Percentiles rank a stretch among this genome's conserved stretches.
Evolutionary conservation across 306 rosid genomes (phyloP).

Genomic region (Vigna nakashimae): DNA sequence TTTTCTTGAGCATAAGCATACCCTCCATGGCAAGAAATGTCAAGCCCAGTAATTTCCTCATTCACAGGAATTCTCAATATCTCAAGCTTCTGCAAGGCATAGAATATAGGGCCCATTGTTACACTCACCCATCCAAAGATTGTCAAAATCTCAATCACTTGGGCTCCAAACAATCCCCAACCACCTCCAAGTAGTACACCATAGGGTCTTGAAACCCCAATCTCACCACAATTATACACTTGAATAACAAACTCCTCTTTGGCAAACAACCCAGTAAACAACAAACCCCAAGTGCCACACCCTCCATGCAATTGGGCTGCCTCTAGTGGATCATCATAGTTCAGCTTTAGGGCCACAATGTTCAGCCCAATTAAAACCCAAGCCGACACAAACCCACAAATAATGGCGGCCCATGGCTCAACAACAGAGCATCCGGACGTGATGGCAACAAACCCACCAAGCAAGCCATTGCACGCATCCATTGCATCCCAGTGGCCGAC

Average conservation of each 20-base stretch:
- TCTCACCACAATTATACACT: constrained; percentile 52
- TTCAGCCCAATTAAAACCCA: constrained; percentile 76
- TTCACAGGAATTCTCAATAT: constrained; percentile 58
- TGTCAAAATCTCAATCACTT: constrained; percentile 60
- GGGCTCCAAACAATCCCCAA: constrained; percentile 73
- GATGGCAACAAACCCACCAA: constrained; percentile 81
- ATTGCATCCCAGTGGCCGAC: constrained; percentile 77
- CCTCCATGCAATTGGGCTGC: constrained; percentile 83
- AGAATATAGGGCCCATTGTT: constrained; percentile 77
- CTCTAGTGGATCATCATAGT: constrained; percentile 76
- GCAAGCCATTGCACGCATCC: constrained; percentile 77
- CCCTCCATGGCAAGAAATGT: constrained; percentile 78
- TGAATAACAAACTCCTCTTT: constrained; percentile 65
- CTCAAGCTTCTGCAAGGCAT: constrained; percentile 54
- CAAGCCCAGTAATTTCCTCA: constrained; percentile 75
- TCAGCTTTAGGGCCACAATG: constrained; percentile 55
- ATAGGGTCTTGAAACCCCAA: constrained; percentile 55
- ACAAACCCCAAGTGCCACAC: constrained; percentile 80
- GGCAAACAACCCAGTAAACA: constrained; percentile 82
- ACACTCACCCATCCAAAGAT: constrained; percentile 70
- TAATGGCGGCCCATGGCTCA: constrained; percentile 76
- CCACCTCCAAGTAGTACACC: constrained; percentile 75
- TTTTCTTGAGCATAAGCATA: constrained; percentile 64
- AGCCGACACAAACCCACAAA: constrained; percentile 70
- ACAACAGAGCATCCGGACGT: constrained; percentile 85